These are phyloP conservation scores for Forsythia suspensa DNA, from an alignment of 257 asterid genomes.

Conservation along the genomic window DNA sequence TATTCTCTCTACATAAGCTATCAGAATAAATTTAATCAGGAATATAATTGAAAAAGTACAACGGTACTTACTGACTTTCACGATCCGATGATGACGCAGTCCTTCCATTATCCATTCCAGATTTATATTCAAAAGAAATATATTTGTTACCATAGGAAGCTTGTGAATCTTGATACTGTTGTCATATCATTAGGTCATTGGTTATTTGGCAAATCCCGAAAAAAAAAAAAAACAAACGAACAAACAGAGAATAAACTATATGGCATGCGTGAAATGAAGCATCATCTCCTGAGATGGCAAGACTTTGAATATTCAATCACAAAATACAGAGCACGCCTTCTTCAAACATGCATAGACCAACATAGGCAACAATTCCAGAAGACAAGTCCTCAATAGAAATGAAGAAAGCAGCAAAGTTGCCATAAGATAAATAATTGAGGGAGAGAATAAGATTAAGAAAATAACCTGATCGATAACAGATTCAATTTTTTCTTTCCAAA, in stretches of 20 bases:
- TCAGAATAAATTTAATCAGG: background rate
- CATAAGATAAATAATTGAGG: slow-evolving; percentile 15
- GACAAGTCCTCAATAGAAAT: background rate
- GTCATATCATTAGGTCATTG: slow-evolving; percentile 28
- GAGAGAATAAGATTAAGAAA: slow-evolving; percentile 21
- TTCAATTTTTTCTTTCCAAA: slow-evolving; percentile 88
- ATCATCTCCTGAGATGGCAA: background rate
- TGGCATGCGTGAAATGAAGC: slow-evolving; percentile 13
- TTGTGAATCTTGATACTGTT: slow-evolving; percentile 84
- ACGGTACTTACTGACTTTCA: slow-evolving; percentile 79
- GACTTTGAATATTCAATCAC: background rate
- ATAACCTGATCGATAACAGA: slow-evolving; percentile 85
- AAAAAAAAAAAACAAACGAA: slow-evolving; percentile 11
- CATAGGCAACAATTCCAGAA: background rate
- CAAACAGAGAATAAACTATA: background rate
- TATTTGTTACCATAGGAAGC: slow-evolving; percentile 58
- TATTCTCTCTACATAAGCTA: background rate
- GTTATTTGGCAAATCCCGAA: slow-evolving; percentile 22
- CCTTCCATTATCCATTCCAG: slow-evolving; percentile 62
- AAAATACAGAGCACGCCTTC: background rate
- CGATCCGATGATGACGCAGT: slow-evolving; percentile 77
- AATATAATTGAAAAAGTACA: background rate
- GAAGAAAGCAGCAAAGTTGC: background rate
- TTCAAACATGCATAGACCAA: background rate
- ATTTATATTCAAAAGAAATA: slow-evolving; percentile 68